These are phyloP conservation scores for Linaria vulgaris DNA, from an alignment of 257 asterid genomes.

Conservation along the genomic window DNA sequence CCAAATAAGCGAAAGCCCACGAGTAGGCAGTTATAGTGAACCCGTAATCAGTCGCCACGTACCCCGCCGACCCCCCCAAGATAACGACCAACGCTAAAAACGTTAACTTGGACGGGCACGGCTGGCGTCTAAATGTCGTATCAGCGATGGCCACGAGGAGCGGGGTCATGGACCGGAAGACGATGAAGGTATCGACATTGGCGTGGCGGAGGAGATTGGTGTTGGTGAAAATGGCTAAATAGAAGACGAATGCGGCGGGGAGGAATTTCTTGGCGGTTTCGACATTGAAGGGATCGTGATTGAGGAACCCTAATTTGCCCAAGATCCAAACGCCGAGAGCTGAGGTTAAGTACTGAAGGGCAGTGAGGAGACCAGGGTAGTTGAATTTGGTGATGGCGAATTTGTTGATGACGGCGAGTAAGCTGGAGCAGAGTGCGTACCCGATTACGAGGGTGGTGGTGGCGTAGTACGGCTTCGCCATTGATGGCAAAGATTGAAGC, in stretches of 20 bases:
- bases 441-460: conserved; percentile 85
- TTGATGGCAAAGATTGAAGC: too few relatives aligned
- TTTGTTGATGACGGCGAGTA: conserved; percentile 89
- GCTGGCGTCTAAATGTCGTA: conserved; percentile 77
- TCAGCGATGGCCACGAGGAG: conserved; percentile 90
- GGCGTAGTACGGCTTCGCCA: conserved; percentile 61
- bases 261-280: conserved; percentile 86
- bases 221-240: conserved; percentile 84
- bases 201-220: conserved; percentile 94
- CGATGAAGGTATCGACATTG: conserved; percentile 92
- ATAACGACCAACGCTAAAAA: conserved; percentile 65
- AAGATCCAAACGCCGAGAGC: conserved; percentile 83
- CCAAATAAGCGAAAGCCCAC: conserved; percentile 92
- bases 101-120: conserved; percentile 77
- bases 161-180: conserved; percentile 83
- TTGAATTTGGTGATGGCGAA: conserved; percentile 87
- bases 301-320: conserved; percentile 73
- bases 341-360: conserved; percentile 86
- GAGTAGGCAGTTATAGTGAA: conserved; percentile 84
- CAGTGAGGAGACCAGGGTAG: conserved; percentile 91
- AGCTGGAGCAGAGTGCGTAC: conserved; percentile 93
- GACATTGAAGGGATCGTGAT: conserved; percentile 71
- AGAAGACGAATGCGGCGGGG: conserved; percentile 91
- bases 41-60: conserved; percentile 86
- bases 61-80: conserved; percentile 81